Base-by-base conservation (phyloP, 169 alveolate species). In the Eimeria necatrix region DNA sequence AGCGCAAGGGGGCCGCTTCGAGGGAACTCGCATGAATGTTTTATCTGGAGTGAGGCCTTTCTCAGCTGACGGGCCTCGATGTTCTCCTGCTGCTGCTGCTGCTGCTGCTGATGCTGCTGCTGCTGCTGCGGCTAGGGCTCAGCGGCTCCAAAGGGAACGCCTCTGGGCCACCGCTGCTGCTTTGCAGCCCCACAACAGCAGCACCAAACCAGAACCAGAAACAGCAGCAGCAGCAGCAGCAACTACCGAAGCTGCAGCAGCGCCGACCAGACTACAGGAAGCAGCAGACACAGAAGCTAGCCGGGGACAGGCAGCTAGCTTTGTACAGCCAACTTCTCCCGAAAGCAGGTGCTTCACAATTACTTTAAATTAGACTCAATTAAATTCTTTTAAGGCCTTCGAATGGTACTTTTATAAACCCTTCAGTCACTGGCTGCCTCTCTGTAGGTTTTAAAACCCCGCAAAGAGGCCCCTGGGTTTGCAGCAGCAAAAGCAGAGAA, bases 41-140 rank as follows among this genome's bases (percentile, higher is more conserved):
- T 71, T 24, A 12, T 14, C 7, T 61, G 0, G 22, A 61, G 49
- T 18, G 83, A 3, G 83, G 5, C 83, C 83, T 48, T 71, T 32
- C 10, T 71, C 83, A 22, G 83, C 83, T 9, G 83, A 71, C 24
- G 51, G 48, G 7, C 49, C 52, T 0, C 18, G 83, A 22, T 22
- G 52, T 7, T 32, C 46, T 14, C 83, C 52, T 22, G 83, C 83
- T 71, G 52, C 83, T 71, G 51, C 83, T 71, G 83, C 52, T 22
- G 52, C 83, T 32, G 52, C 83, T 71, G 83, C 51, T 71, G 52
- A 10, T 32, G 83, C 83, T 71, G 83, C 74, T 61, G 18, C 74
- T 61, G 74, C 22, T 3, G 74, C 74, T 61, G 74, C 74, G 18
- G 74, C 74, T 10, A 7, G 74, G 74, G 74, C 74, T 6, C 74